These are phyloP conservation scores for Rhizoctonia solani DNA, from an alignment of 1,284 basidiomycete genomes.

Conservation along the genomic window DNA sequence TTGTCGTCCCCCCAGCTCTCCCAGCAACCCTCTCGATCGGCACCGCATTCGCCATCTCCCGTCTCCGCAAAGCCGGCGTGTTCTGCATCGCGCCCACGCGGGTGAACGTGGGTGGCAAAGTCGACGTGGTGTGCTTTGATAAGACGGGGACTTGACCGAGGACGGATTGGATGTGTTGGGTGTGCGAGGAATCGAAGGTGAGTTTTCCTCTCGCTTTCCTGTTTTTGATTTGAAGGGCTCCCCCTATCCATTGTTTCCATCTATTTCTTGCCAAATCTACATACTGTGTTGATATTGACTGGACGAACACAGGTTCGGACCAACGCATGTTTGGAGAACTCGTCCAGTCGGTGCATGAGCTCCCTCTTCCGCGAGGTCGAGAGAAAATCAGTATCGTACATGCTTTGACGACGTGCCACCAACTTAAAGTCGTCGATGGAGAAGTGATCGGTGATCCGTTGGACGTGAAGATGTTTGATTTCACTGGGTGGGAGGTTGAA, in stretches of 20 bases:
- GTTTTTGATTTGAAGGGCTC: too few relatives aligned
- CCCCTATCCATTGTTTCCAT: too few relatives aligned
- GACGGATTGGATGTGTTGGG: constrained; percentile 98
- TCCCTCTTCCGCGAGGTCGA: constrained; percentile 68
- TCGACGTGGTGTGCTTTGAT: constrained; percentile 99
- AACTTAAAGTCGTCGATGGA: constrained; percentile 89
- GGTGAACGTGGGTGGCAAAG: constrained; percentile 94
- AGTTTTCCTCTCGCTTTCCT: constrained; percentile 47
- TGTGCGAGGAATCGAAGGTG: constrained; percentile 73
- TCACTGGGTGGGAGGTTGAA: constrained; percentile 95
- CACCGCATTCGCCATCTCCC: constrained; percentile 91
- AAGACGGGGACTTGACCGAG: constrained; percentile 99
- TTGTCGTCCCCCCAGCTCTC: constrained; percentile 96
- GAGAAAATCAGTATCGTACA: constrained; percentile 84
- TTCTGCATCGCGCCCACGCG: constrained; percentile 98
- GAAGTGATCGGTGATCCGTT: constrained; percentile 93
- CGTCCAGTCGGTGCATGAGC: constrained; percentile 82
- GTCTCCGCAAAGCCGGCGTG: constrained; percentile 86
- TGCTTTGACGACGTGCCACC: constrained; percentile 95
- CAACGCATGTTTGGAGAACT: constrained; percentile 80
- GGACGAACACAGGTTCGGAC: constrained; percentile 37
- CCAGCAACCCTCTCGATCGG: constrained; percentile 98
- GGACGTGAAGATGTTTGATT: constrained; percentile 97
- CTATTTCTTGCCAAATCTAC: too few relatives aligned
- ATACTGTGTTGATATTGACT: not conserved